Percentiles rank a stretch among this genome's conserved stretches.
Conservation (phyloP, 2,329 filamentous ascomycete genomes). For the Trematosphaeria pertusa region DNA sequence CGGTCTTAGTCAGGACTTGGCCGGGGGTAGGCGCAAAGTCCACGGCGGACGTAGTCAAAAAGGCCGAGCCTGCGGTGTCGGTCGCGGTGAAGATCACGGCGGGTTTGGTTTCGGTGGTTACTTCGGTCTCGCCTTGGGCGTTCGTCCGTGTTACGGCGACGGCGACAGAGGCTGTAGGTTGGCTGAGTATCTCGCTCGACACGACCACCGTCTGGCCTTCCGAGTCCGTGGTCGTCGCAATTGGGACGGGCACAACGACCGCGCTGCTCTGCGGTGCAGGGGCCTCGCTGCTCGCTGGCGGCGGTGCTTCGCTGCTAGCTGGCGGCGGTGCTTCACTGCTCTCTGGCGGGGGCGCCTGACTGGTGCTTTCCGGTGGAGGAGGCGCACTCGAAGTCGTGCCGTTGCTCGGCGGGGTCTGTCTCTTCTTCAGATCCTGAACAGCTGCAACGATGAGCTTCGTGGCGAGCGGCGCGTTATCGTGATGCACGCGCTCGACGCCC, state of each 20-base stretch:
- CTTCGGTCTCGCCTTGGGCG: slow-evolving; percentile 43
- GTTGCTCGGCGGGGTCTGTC: slow-evolving; percentile 43
- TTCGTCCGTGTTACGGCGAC: slow-evolving; percentile 51
- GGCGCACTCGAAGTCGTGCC: slow-evolving; percentile 24
- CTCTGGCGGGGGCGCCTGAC: slow-evolving; percentile 1
- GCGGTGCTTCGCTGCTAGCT: slow-evolving; percentile 15
- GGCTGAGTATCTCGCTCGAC: slow-evolving; percentile 51
- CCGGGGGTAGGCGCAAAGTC: slow-evolving; percentile 43
- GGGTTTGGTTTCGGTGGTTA: slow-evolving; percentile 47
- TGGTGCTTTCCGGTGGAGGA: slow-evolving; percentile 10
- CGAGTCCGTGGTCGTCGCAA: slow-evolving; percentile 49
- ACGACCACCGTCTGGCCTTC: slow-evolving; percentile 43
- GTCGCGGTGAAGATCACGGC: slow-evolving; percentile 48
- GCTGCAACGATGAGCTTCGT: slow-evolving; percentile 69
- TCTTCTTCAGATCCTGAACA: slow-evolving; percentile 56
- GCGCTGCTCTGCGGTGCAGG: slow-evolving; percentile 17
- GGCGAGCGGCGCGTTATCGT: slow-evolving; percentile 67
- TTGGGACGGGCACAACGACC: slow-evolving; percentile 48
- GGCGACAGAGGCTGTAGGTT: slow-evolving; percentile 48
- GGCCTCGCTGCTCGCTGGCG: slow-evolving; percentile 7
- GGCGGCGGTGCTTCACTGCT: slow-evolving; percentile 9
- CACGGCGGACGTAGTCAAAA: slow-evolving; percentile 45
- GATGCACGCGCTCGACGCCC: slow-evolving; percentile 69
- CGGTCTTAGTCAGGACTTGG: slow-evolving; percentile 53
- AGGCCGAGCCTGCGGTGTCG: slow-evolving; percentile 47